Conservation (phyloP, 2,329 filamentous ascomycete genomes). For the Metarhizium anisopliae region DNA sequence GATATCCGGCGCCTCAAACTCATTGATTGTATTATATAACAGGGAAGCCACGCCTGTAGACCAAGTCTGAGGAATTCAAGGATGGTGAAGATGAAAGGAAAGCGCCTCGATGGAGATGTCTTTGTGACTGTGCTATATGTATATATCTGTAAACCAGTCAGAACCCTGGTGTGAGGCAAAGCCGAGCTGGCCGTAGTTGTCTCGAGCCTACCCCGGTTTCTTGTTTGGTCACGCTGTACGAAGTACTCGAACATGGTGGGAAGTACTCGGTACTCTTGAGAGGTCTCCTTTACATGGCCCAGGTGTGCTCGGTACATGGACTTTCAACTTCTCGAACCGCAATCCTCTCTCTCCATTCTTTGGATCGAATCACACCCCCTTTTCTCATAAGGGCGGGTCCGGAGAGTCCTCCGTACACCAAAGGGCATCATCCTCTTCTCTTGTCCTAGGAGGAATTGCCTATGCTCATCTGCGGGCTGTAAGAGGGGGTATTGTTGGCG, state of each 20-base stretch:
- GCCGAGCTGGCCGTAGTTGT: background rate
- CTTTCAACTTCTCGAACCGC: background rate
- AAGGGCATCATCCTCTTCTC: background rate
- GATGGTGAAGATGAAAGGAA: background rate
- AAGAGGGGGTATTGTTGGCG: background rate
- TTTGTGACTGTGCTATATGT: background rate
- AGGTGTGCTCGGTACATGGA: background rate
- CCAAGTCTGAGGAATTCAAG: background rate
- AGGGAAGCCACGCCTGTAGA: background rate
- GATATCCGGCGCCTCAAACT: background rate
- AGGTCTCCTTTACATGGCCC: background rate
- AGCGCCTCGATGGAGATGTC: background rate
- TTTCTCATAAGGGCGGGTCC: background rate
- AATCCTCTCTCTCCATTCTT: background rate
- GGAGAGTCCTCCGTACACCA: background rate
- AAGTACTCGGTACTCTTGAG: constrained; percentile 1
- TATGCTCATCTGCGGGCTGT: background rate
- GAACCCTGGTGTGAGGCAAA: background rate
- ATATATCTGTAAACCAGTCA: background rate
- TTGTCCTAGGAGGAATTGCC: background rate
- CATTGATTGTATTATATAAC: background rate
- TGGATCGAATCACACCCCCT: background rate
- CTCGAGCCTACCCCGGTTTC: background rate
- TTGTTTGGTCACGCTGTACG: background rate
- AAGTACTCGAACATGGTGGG: background rate